phyloP scores from a whole-genome alignment of 768 basidiomycete species.

The Mycena belliarum region DNA sequence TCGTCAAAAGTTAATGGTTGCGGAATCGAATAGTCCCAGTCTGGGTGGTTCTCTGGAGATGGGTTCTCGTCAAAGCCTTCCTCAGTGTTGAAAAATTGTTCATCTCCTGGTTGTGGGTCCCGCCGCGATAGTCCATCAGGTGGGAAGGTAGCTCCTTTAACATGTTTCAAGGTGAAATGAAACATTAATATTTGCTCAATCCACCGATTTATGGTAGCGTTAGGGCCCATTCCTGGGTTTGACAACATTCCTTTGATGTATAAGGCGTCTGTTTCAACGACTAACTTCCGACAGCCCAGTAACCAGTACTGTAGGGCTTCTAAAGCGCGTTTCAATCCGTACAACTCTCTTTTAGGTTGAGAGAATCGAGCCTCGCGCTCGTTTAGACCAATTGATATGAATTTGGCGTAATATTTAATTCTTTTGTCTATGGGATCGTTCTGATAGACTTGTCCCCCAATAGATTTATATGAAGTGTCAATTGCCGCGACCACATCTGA shows the following conservation, averaged over 20 bases:
- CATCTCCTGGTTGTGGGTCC: background rate
- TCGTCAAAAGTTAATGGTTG: too few relatives aligned
- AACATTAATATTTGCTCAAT: constrained; percentile 10
- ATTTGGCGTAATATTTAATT: background rate
- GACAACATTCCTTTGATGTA: constrained; percentile 20
- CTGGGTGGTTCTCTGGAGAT: background rate
- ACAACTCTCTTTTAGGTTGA: background rate
- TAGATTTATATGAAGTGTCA: background rate
- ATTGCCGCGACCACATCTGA: background rate
- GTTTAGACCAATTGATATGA: background rate
- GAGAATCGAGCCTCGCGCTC: background rate
- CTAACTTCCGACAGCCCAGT: background rate
- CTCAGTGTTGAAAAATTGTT: background rate
- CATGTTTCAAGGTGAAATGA: background rate
- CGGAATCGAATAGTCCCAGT: background rate
- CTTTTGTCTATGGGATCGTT: background rate
- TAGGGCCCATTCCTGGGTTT: constrained; percentile 18
- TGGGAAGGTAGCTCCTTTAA: background rate
- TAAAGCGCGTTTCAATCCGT: background rate
- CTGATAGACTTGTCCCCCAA: background rate
- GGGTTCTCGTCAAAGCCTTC: background rate
- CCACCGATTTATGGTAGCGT: constrained; percentile 24
- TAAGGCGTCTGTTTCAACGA: constrained; percentile 18
- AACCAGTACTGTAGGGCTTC: background rate
- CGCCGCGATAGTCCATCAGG: background rate